Conservation (phyloP, 2,329 filamentous ascomycete genomes). For the Aureobasidium sp. region DNA sequence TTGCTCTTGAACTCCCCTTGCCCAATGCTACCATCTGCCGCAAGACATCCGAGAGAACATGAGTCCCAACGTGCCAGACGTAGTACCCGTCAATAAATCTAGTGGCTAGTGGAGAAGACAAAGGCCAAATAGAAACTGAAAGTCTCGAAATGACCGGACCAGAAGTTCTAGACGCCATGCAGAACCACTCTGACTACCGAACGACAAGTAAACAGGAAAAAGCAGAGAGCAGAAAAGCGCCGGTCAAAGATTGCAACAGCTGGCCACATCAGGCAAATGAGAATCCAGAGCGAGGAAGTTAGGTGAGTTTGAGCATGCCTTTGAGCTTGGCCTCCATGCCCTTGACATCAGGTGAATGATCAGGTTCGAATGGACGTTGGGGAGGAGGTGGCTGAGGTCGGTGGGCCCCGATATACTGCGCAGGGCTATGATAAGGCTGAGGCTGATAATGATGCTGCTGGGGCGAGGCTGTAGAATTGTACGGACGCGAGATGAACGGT, state of each 20-base stretch:
- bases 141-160: neutral
- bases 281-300: neutral
- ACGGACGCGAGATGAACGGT: conserved; percentile 18
- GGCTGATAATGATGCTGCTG: conserved; percentile 15
- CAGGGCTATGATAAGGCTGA: conserved; percentile 1
- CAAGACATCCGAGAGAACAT: neutral
- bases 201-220: neutral
- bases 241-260: too few relatives aligned
- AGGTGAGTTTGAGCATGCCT: conserved; percentile 29
- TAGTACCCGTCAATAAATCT: neutral
- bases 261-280: neutral
- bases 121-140: neutral
- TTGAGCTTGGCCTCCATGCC: conserved; percentile 32
- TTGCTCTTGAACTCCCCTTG: neutral
- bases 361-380: conserved; percentile 3
- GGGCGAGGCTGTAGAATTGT: conserved; percentile 18
- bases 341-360: conserved; percentile 21
- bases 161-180: neutral
- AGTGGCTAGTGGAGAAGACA: neutral
- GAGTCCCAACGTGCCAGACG: neutral
- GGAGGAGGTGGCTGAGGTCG: conserved; percentile 9
- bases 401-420: conserved; percentile 1
- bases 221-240: neutral
- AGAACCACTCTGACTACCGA: neutral
- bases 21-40: neutral